Percentiles rank a stretch among this genome's conserved stretches.
Conservation (phyloP, 1,139 yeast species). For the Debaryomyces singareniensis region DNA sequence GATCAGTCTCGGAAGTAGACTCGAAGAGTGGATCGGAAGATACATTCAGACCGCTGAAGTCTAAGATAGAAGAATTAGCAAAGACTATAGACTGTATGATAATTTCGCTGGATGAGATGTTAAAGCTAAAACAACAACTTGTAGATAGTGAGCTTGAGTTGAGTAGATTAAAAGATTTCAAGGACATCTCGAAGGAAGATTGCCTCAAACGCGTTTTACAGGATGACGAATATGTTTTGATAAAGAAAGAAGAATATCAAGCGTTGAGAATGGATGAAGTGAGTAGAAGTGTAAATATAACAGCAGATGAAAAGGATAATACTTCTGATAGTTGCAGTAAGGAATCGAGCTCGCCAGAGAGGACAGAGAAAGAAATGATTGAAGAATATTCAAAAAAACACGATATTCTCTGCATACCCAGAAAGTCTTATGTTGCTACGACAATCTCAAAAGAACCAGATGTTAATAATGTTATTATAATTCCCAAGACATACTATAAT, state of each 20-base stretch:
- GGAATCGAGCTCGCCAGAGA: no score
- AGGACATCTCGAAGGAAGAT: constrained; percentile 16
- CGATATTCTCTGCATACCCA: constrained; percentile 52
- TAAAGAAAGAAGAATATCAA: constrained; percentile 23
- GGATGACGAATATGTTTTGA: constrained; percentile 30
- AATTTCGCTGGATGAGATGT: constrained; percentile 20
- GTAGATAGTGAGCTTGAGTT: constrained; percentile 30
- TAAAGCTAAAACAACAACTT: constrained; percentile 24
- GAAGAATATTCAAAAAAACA: constrained; percentile 30
- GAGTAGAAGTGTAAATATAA: constrained; percentile 6
- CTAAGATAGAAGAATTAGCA: constrained; percentile 13
- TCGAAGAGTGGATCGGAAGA: no score
- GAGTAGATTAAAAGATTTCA: constrained; percentile 15
- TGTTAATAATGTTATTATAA: constrained; percentile 50
- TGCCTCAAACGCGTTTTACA: constrained; percentile 27
- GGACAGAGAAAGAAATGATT: constrained; percentile 18
- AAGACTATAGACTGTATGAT: constrained; percentile 10
- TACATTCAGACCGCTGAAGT: no score
- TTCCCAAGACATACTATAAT: constrained; percentile 60
- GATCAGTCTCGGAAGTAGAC: no score
- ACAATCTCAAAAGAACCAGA: constrained; percentile 52
- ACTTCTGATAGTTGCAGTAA: no score
- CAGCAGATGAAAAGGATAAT: constrained; percentile 5
- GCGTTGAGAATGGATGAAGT: constrained; percentile 12
- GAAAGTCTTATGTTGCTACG: constrained; percentile 51